These are phyloP conservation scores for Starmerella bombicola DNA, from an alignment of 805 yeast genomes.

Conservation along the genomic window DNA sequence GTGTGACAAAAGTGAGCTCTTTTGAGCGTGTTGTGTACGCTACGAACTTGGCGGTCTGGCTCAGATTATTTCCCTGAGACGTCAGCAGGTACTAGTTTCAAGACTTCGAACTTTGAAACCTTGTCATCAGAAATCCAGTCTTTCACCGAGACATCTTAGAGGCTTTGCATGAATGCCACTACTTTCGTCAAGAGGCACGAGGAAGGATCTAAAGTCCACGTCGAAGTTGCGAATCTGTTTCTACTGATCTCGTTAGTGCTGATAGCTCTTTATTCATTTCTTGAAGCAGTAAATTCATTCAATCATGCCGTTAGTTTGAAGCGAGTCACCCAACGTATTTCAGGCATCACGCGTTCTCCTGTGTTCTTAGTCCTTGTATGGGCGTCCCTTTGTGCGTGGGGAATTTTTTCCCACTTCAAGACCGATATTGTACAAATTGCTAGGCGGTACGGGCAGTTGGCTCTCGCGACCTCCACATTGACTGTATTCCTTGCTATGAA, in stretches of 20 bases:
- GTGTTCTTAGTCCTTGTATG: conserved; percentile 7
- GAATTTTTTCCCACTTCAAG: conserved; percentile 12
- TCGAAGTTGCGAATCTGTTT: conserved; percentile 16
- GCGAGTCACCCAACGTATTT: no score
- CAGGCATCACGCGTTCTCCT: no score
- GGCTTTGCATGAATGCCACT: no score
- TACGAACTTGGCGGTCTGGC: no score
- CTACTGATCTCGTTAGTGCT: conserved; percentile 6
- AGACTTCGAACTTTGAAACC: no score
- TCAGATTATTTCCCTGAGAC: no score
- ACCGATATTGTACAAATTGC: conserved; percentile 35
- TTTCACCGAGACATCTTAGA: no score
- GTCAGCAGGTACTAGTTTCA: no score
- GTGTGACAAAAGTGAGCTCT: no score
- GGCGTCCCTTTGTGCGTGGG: conserved; percentile 10
- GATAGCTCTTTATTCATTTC: conserved; percentile 15
- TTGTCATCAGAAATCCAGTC: no score
- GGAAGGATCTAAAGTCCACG: conserved; percentile 20
- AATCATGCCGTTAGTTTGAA: no score
- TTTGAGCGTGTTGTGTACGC: no score
- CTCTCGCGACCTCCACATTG: conserved; percentile 65
- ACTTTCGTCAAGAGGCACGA: conserved; percentile 21
- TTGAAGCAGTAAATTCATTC: conserved; percentile 3
- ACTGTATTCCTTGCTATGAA: conserved; percentile 59
- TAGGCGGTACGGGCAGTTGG: conserved; percentile 65